A percentile compares a stretch with the other conserved stretches of the same genome.
These are phyloP conservation scores for Tilletia walkeri DNA, from an alignment of 1,284 basidiomycete species.

Conservation along the genomic window DNA sequence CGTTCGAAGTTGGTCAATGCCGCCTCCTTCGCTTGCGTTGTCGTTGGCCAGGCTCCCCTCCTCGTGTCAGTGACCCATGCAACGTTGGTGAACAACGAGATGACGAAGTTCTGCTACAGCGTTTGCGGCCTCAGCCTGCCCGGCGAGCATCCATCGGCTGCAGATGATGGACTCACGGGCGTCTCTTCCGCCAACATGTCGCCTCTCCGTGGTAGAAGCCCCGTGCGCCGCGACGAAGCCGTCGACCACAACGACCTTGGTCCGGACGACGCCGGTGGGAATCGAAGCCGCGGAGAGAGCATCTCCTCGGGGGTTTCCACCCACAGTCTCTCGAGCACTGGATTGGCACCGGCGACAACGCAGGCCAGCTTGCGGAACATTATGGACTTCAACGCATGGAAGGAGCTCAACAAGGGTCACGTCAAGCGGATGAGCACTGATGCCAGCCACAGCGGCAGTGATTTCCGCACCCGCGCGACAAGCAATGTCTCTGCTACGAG, in stretches of 20 bases:
- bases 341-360: not conserved
- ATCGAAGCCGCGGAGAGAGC: not conserved
- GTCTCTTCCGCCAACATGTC: too few species aligned
- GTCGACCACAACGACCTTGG: too few species aligned
- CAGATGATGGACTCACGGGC: too few species aligned
- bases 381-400: not conserved
- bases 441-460: not conserved
- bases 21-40: not conserved
- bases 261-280: not conserved
- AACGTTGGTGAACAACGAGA: not conserved
- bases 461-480: not conserved
- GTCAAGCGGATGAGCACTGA: too few species aligned
- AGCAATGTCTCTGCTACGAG: not conserved
- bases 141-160: not conserved
- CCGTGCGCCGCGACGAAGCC: not conserved
- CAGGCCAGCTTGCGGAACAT: not conserved
- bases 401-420: not conserved
- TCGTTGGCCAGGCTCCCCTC: not conserved
- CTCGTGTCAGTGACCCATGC: slow-evolving; percentile 1
- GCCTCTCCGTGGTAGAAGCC: not conserved
- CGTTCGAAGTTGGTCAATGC: not conserved
- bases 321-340: not conserved
- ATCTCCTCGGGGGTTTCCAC: not conserved
- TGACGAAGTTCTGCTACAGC: not conserved
- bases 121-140: not conserved